Percentiles rank a stretch among this genome's conserved stretches.
phyloP scores from a whole-genome alignment of 1,139 yeast species.

The Magnusiomyces paraingens region DNA sequence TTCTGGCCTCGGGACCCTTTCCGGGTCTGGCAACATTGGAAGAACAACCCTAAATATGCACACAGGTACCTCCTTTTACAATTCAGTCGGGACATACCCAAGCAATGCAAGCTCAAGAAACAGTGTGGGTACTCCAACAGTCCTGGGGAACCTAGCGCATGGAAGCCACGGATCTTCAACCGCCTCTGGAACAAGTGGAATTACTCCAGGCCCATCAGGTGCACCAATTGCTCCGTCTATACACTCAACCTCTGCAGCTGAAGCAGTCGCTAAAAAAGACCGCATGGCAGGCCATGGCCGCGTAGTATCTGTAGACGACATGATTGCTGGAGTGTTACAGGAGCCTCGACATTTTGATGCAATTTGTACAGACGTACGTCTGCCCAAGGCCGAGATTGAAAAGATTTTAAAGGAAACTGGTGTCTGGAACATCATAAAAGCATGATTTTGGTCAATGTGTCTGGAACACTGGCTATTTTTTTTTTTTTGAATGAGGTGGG shows the following conservation, averaged over 20 bases:
- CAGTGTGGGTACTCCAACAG: background rate
- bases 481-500: background rate
- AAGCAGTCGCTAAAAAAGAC: background rate
- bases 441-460: too few relatives aligned
- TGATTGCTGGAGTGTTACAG: conserved; percentile 44
- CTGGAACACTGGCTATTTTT: background rate
- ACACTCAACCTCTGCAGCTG: background rate
- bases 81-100: background rate
- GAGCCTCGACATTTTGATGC: conserved; percentile 63
- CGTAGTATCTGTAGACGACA: conserved; percentile 25
- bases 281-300: background rate
- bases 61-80: conserved; percentile 1
- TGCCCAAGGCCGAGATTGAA: conserved; percentile 48
- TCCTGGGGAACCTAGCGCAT: background rate
- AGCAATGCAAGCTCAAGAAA: conserved; percentile 3
- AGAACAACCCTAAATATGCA: too few relatives aligned
- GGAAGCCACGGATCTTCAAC: too few relatives aligned
- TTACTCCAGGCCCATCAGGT: too few relatives aligned
- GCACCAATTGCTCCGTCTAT: too few relatives aligned
- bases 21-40: too few relatives aligned
- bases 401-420: conserved; percentile 24
- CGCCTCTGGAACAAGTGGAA: too few relatives aligned
- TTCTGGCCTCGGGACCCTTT: too few relatives aligned
- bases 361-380: conserved; percentile 61
- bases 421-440: conserved; percentile 24